Conservation (phyloP, 768 basidiomycete species). For the Amyloporia xantha region DNA sequence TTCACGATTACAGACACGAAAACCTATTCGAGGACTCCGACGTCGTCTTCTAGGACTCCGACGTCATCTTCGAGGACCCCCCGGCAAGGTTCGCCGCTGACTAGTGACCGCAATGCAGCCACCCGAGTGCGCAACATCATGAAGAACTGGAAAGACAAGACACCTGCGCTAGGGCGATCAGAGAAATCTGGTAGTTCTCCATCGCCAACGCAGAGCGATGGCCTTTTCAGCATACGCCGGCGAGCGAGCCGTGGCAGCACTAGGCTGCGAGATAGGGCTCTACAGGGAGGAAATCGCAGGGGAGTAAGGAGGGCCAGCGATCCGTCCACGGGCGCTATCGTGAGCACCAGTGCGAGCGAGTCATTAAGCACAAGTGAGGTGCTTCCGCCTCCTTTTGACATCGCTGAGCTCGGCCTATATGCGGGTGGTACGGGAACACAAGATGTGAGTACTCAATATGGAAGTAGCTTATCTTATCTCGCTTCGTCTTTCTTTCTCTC, state of each 20-base stretch:
- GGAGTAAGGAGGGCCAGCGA: background rate
- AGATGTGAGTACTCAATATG: conserved; percentile 45
- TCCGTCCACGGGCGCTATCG: conserved; percentile 6
- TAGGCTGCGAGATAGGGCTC: conserved; percentile 15
- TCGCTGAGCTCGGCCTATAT: conserved; percentile 39
- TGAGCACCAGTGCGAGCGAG: conserved; percentile 25
- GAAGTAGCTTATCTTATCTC: conserved; percentile 2
- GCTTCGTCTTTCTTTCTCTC: no score
- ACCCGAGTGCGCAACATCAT: conserved; percentile 63
- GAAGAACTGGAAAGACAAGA: conserved; percentile 74
- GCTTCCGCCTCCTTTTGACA: conserved; percentile 40
- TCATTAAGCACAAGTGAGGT: conserved; percentile 26
- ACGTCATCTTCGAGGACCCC: conserved; percentile 24
- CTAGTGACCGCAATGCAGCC: conserved; percentile 59
- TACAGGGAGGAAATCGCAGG: conserved; percentile 1
- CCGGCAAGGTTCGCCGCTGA: conserved; percentile 47
- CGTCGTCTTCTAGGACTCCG: conserved; percentile 23
- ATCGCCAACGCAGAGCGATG: conserved; percentile 28
- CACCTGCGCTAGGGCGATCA: conserved; percentile 36
- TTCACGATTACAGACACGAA: conserved; percentile 28
- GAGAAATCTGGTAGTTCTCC: conserved; percentile 13
- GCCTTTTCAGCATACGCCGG: conserved; percentile 48
- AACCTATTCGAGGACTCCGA: conserved; percentile 10
- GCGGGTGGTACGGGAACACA: conserved; percentile 31
- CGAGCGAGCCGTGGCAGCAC: conserved; percentile 30